Conservation (phyloP, 1,139 yeast genomes). For the Geotrichum citri-aurantii region DNA sequence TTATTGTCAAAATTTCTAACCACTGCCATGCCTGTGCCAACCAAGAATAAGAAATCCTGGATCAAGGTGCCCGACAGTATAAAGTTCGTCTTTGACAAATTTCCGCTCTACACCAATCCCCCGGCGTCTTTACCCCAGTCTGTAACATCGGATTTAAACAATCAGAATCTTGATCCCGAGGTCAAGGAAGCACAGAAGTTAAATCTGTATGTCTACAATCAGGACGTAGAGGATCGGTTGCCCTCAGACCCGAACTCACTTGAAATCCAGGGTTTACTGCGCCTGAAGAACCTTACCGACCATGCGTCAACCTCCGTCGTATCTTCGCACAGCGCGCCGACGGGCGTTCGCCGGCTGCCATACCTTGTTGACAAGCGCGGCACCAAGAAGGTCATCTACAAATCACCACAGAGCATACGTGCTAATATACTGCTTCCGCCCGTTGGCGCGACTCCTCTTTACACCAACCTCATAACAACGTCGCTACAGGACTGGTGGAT, state of each 20-base stretch:
- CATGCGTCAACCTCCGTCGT: slow-evolving; percentile 1
- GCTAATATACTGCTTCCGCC: slow-evolving; percentile 9
- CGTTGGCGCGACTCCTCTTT: slow-evolving; percentile 19
- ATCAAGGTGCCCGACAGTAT: slow-evolving; percentile 42
- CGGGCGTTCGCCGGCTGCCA: slow-evolving; percentile 23
- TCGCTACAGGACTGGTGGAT: slow-evolving; percentile 34
- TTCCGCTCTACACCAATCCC: slow-evolving; percentile 44
- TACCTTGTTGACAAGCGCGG: slow-evolving; percentile 17
- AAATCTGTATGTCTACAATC: slow-evolving; percentile 28
- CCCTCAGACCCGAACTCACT: slow-evolving; percentile 33
- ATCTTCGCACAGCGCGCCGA: slow-evolving; percentile 22
- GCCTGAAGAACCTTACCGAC: slow-evolving; percentile 14
- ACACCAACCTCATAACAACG: slow-evolving; percentile 27
- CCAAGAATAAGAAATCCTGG: slow-evolving; percentile 13
- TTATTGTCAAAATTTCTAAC: not conserved
- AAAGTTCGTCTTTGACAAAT: slow-evolving; percentile 44
- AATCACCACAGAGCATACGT: slow-evolving; percentile 10
- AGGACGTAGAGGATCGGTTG: slow-evolving; percentile 22
- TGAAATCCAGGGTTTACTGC: slow-evolving; percentile 25
- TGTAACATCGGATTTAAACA: slow-evolving; percentile 6
- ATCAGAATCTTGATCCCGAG: slow-evolving; percentile 2
- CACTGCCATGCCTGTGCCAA: not conserved
- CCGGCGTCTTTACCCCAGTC: slow-evolving; percentile 23
- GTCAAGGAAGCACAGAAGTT: not conserved
- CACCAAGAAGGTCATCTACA: slow-evolving; percentile 13